Base-by-base conservation (phyloP, 2,329 filamentous ascomycete species). In the Xylaria digitata region DNA sequence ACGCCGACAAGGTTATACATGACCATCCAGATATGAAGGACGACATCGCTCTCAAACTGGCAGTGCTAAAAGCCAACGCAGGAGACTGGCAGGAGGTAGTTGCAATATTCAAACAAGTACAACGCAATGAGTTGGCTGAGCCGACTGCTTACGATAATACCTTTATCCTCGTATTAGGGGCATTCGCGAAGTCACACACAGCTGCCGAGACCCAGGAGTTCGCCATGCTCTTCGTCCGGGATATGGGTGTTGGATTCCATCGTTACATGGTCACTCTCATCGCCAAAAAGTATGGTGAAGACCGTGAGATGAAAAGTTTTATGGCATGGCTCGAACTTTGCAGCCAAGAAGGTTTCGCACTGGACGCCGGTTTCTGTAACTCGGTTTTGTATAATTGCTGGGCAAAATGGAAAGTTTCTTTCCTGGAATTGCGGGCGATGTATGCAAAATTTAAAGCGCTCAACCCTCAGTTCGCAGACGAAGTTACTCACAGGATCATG, bases 31-130 rank as follows among this genome's bases (percentile, higher is more conserved):
- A 67, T 0, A 72, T 78, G 46, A 66, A 66, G 5, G 66, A 64
- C 1, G 76, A 82, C 53, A 70, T 80, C 17, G 71, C 75, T n/a
- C 63, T 83, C 9, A 74, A 76, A 11, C 73, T 83, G 45, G 79
- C 80, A 1, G 69, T 78, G 26, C 70, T 73, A 23, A 75, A 78
- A 63, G 82, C 82, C 17, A 77, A 76, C 57, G 61, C 66, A 11
- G 82, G 79, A 40, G 77, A 83, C 60, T 85, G 82, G 82, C 74
- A 74, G 3, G 78, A 71, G 0, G 82, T 83, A 2, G 72, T 77
- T 42, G 63, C 69, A 8, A 70, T 71, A 1, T 82, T 84, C 37
- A 69, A 70, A 26, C 70, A 65, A 65, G 73, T 75, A 69, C 63
- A 55, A 67, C 50, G 46, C 30, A 69, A 9, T 57, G 42, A 65